Evolutionary conservation across 331 rosid species (phyloP), one percentile per base, ranked within the genome.

Genomic region (Rhamnella rubrinervis): DNA sequence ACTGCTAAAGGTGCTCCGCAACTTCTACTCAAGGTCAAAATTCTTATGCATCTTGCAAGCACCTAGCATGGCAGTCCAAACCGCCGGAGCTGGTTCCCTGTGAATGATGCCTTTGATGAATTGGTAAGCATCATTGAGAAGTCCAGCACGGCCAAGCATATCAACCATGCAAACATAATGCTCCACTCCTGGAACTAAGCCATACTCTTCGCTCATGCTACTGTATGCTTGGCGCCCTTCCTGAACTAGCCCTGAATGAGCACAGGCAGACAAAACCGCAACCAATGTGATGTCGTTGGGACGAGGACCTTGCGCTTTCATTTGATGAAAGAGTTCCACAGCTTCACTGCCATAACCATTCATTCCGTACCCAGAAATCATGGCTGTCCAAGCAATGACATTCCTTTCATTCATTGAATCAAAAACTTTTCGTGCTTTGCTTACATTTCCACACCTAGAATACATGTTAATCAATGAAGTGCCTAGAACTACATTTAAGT

Each of bases 141-240:
- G 81, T 59, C 98, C 98, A 46, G 96, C 97, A n/a, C 92, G 83
- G 37, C 98, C 98, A 23, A 87, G 81, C 97, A 89, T 87, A 77
- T 93, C 98, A 66, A 93, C 98, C 91, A 91, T 73, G 55, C 95
- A 85, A 52, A 87, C 97, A 75, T 83, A 85, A 71, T 93, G 98
- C 75, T 93, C 98, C 76, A 85, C 86, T 66, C 92, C 88, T 8
- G 92, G 97, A 70, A 82, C 75, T 25, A 90, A 66, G 41, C 87
- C 95, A 61, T 86, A 82, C 17, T 82, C 89, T 20, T 83, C 58
- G 67, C 59, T 81, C 95, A 93, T 93, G 78, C 80, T 81, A 56
- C 82, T 79, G 78, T 81, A 88, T 11, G 72, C 77, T 63, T n/a
- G 52, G 23, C 85, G 83, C 55, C 96, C 98, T 76, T 88, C 88